Conservation (phyloP, 352 stramenopile genomes). For the Phytophthora ohioensis region DNA sequence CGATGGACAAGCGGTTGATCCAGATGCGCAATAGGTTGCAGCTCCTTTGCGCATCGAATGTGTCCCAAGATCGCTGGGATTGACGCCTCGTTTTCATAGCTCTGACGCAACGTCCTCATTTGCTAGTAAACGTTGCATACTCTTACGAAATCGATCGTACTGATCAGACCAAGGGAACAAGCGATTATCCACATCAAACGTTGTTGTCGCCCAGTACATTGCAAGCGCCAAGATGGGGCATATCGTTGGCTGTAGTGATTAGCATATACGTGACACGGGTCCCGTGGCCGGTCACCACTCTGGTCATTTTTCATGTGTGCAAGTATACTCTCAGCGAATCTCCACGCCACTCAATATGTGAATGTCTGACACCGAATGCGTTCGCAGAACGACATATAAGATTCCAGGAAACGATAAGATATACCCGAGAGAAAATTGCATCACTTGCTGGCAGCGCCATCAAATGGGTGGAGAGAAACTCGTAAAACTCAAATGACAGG, state of each 20-base stretch:
- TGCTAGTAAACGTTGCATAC: no score
- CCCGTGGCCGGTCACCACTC: conserved; percentile 6
- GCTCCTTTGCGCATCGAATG: no score
- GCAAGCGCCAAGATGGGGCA: conserved; percentile 12
- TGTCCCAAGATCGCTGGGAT: background rate
- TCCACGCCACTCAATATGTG: conserved; percentile 11
- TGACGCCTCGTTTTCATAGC: conserved; percentile 10
- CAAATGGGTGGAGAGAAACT: no score
- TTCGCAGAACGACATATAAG: conserved; percentile 21
- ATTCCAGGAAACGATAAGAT: conserved; percentile 22
- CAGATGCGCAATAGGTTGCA: no score
- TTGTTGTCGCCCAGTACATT: conserved; percentile 8
- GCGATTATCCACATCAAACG: no score
- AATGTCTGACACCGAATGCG: conserved; percentile 7
- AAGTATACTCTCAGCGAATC: conserved; percentile 14
- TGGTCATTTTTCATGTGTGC: conserved; percentile 26
- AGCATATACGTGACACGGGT: conserved; percentile 13
- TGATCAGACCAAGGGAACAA: no score
- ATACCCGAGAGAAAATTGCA: conserved; percentile 11
- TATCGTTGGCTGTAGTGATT: conserved; percentile 11
- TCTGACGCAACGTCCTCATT: background rate
- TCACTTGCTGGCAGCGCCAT: background rate
- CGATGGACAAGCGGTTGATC: no score
- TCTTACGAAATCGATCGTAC: conserved; percentile 2
- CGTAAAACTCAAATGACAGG: no score